Conservation (phyloP, 345 rosid species). For the Diplotaxis tenuifolia region DNA sequence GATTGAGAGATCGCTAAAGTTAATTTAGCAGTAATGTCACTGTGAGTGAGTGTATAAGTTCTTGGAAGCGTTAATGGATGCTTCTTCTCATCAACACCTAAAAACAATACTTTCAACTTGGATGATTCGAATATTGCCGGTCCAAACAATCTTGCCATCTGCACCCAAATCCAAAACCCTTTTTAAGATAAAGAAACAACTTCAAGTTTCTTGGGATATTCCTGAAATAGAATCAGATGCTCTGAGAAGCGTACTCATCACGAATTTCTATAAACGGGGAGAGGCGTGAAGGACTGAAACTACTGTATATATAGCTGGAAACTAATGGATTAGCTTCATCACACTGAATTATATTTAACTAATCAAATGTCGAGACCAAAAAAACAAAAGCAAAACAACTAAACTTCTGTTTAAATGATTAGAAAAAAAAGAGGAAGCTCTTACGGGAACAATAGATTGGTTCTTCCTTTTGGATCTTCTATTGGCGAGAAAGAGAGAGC, state of each 20-base stretch:
- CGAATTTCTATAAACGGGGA: not conserved
- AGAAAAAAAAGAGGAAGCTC: not conserved
- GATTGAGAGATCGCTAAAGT: constrained; percentile 88
- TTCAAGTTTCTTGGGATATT: not conserved
- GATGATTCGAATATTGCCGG: constrained; percentile 93
- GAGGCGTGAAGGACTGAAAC: not conserved
- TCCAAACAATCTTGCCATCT: constrained; percentile 92
- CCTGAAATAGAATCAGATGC: not conserved
- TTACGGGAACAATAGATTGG: constrained; percentile 57
- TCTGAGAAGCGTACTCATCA: not conserved
- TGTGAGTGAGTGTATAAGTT: constrained; percentile 89
- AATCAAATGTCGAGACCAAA: not conserved
- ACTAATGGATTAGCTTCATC: not conserved
- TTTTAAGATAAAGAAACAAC: not conserved
- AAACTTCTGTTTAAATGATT: too few species aligned
- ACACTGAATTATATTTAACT: not conserved
- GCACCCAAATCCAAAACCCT: constrained; percentile 12
- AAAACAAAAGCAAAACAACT: too few species aligned
- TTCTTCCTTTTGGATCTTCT: constrained; percentile 53
- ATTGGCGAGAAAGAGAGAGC: constrained; percentile 42
- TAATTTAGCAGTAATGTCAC: constrained; percentile 81
- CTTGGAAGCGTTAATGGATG: constrained; percentile 90
- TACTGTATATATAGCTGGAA: not conserved
- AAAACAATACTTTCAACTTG: constrained; percentile 78
- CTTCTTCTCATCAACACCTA: constrained; percentile 89